phyloP scores from a whole-genome alignment of 345 rosid species.

The Pugionium cornutum region DNA sequence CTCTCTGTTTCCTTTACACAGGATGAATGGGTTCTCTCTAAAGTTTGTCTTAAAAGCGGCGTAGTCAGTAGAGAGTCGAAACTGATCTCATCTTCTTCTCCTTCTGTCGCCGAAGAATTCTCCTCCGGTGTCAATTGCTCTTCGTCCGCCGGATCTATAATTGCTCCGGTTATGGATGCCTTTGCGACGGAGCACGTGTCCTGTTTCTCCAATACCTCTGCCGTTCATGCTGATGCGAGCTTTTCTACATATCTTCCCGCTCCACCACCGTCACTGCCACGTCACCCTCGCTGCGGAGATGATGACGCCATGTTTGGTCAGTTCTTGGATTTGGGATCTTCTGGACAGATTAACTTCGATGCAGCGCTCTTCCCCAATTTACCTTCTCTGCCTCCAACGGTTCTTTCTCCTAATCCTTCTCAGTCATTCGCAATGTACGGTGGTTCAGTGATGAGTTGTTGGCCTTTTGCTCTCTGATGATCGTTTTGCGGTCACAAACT shows the following conservation, averaged over 20 bases:
- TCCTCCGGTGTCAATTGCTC: slow-evolving; percentile 45
- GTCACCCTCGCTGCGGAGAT: slow-evolving; percentile 28
- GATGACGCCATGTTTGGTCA: slow-evolving; percentile 34
- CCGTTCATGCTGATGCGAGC: slow-evolving; percentile 42
- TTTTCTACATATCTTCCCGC: slow-evolving; percentile 25
- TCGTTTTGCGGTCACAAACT: background rate
- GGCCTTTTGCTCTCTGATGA: slow-evolving; percentile 42
- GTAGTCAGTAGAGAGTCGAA: slow-evolving; percentile 38
- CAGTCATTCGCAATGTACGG: slow-evolving; percentile 29
- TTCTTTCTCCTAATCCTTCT: slow-evolving; percentile 25
- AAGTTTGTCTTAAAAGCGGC: slow-evolving; percentile 74
- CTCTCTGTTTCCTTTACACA: slow-evolving; percentile 28
- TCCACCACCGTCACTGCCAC: slow-evolving; percentile 33
- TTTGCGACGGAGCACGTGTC: slow-evolving; percentile 86
- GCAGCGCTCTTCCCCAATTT: slow-evolving; percentile 28
- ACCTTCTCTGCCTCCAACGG: slow-evolving; percentile 40
- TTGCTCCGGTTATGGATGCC: slow-evolving; percentile 23
- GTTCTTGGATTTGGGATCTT: slow-evolving; percentile 16
- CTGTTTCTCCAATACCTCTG: slow-evolving; percentile 95
- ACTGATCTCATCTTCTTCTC: slow-evolving; percentile 26
- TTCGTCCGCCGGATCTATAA: slow-evolving; percentile 38
- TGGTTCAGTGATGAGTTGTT: slow-evolving; percentile 25
- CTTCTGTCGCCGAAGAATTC: slow-evolving; percentile 25
- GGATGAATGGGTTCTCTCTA: slow-evolving; percentile 97
- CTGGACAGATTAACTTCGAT: slow-evolving; percentile 16